Conservation (phyloP, 495 filamentous ascomycete species). For the Talaromyces stipitatus region DNA sequence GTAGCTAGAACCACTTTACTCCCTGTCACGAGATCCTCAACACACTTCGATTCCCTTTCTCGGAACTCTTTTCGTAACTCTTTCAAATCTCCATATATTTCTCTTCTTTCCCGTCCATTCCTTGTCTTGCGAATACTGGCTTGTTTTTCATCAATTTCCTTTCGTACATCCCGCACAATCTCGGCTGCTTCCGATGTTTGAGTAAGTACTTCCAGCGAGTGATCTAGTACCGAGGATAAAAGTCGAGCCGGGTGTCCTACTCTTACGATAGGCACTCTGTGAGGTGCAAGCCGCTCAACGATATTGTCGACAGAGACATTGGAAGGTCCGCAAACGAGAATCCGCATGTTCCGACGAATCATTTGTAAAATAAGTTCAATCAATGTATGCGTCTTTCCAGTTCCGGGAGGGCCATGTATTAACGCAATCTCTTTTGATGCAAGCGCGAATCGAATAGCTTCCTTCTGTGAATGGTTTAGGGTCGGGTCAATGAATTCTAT, state of each 20-base stretch:
- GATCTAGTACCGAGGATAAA: constrained; percentile 77
- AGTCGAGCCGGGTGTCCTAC: constrained; percentile 90
- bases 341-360: constrained; percentile 56
- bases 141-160: constrained; percentile 90
- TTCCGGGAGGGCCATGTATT: constrained; percentile 94
- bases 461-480: constrained; percentile 85
- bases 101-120: constrained; percentile 68
- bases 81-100: constrained; percentile 78
- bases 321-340: constrained; percentile 90
- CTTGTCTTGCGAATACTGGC: constrained; percentile 80
- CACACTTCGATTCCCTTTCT: constrained; percentile 73
- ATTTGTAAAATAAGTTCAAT: constrained; percentile 92
- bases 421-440: constrained; percentile 77
- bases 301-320: constrained; percentile 99
- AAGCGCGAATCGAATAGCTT: constrained; percentile 84
- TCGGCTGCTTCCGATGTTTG: constrained; percentile 80
- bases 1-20: constrained; percentile 90
- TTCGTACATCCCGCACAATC: constrained; percentile 86
- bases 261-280: constrained; percentile 78
- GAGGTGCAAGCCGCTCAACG: constrained; percentile 80
- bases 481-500: constrained; percentile 71
- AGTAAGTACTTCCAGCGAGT: constrained; percentile 89
- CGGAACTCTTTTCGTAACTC: constrained; percentile 84
- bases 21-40: constrained; percentile 61
- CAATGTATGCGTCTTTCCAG: constrained; percentile 94